These are phyloP conservation scores for Zygosaccharomyces pseudorouxii DNA, from an alignment of 805 yeast species.

Conservation along the genomic window DNA sequence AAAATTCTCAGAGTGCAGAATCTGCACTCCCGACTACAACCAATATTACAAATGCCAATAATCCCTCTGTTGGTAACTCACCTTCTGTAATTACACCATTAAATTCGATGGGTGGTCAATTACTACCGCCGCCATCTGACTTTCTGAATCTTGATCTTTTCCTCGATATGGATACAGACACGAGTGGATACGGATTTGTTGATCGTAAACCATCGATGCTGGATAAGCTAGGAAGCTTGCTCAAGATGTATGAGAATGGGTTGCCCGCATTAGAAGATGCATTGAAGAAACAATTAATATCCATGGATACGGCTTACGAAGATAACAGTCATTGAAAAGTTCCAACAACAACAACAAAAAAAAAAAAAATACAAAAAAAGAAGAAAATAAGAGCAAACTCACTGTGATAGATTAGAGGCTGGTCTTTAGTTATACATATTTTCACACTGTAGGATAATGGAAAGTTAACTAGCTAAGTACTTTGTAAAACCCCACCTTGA, in stretches of 20 bases:
- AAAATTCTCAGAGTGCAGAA: constrained; percentile 14
- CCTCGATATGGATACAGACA: constrained; percentile 19
- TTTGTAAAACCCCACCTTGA: too few species aligned
- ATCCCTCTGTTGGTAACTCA: neutral
- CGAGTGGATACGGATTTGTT: constrained; percentile 13
- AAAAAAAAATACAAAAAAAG: neutral
- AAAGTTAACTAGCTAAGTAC: neutral
- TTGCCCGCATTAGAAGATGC: constrained; percentile 30
- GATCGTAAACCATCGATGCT: constrained; percentile 31
- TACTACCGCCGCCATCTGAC: constrained; percentile 30
- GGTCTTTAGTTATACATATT: too few species aligned
- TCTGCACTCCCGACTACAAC: neutral
- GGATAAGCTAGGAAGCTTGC: constrained; percentile 27
- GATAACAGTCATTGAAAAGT: constrained; percentile 6
- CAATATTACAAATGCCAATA: neutral
- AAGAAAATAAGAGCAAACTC: neutral
- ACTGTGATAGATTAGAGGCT: too few species aligned
- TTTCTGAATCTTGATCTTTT: constrained; percentile 28
- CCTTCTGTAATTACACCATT: constrained; percentile 5
- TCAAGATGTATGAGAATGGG: constrained; percentile 31
- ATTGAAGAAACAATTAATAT: constrained; percentile 22
- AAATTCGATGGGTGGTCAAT: neutral
- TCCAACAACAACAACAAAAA: neutral
- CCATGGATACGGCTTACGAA: constrained; percentile 7
- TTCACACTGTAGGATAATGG: neutral